Conservation (phyloP, 192 early-diverging fungal genomes). For the Dissophora ornata region DNA sequence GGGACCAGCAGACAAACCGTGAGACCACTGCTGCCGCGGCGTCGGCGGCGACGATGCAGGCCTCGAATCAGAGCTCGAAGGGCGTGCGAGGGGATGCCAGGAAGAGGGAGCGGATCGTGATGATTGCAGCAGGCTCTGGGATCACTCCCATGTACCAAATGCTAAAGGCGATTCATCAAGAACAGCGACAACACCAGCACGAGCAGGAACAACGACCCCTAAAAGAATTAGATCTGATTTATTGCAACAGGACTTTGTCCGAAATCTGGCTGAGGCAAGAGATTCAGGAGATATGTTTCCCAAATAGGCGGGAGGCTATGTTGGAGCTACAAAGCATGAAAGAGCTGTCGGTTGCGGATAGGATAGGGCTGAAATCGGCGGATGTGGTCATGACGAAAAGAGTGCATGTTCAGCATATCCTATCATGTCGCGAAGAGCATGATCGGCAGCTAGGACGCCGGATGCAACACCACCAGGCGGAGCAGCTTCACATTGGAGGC, state of each 20-base stretch:
- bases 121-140: slow-evolving; percentile 48
- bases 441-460: background rate
- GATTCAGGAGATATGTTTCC: background rate
- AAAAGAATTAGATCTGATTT: slow-evolving; percentile 30
- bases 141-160: slow-evolving; percentile 54
- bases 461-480: background rate
- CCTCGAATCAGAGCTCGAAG: background rate
- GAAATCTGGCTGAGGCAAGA: slow-evolving; percentile 51
- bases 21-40: too few relatives aligned
- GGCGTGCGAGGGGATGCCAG: background rate
- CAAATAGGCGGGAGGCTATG: background rate
- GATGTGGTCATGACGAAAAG: background rate
- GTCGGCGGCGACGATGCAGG: background rate
- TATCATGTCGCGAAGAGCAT: background rate
- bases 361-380: background rate
- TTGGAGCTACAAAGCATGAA: too few relatives aligned
- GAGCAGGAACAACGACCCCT: background rate
- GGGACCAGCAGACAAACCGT: slow-evolving; percentile 4
- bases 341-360: too few relatives aligned
- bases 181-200: background rate
- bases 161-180: slow-evolving; percentile 3
- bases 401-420: slow-evolving; percentile 37
- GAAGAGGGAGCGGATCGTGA: slow-evolving; percentile 16
- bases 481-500: slow-evolving; percentile 7
- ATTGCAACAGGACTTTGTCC: slow-evolving; percentile 28